Conservation (phyloP, 495 filamentous ascomycete genomes). For the Amphirosellinia nigrospora region DNA sequence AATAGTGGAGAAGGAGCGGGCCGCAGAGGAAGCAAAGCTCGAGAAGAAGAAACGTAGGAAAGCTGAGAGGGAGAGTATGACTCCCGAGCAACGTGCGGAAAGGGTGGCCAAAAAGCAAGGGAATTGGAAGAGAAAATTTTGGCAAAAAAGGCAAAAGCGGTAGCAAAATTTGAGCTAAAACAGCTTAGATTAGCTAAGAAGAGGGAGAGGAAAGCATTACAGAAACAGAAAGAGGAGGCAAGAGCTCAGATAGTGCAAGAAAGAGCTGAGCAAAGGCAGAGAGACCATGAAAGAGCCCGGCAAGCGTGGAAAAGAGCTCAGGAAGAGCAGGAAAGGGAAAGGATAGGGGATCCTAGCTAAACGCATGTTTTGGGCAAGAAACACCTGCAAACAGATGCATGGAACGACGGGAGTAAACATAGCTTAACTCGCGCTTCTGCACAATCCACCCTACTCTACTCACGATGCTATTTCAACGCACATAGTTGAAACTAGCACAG, state of each 20-base stretch:
- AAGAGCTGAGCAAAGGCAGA: no score
- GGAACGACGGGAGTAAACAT: neutral
- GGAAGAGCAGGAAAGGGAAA: neutral
- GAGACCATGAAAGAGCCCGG: no score
- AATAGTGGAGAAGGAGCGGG: slow-evolving; percentile 27
- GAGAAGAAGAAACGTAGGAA: slow-evolving; percentile 15
- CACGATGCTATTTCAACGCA: neutral
- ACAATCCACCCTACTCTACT: neutral
- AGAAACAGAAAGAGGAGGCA: no score
- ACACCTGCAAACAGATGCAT: neutral
- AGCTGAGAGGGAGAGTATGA: neutral
- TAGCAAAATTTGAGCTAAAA: neutral
- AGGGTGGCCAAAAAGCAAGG: neutral
- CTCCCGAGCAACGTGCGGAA: neutral
- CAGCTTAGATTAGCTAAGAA: neutral
- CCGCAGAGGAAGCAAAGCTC: neutral
- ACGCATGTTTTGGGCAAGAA: no score
- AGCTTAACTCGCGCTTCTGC: neutral
- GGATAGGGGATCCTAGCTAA: no score
- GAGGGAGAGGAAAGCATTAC: no score
- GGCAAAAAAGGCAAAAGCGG: neutral
- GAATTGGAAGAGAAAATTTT: neutral
- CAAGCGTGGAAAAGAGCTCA: no score
- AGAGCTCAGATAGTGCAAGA: no score
- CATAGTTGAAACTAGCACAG: neutral